Evolutionary conservation across 2,329 filamentous ascomycete genomes (phyloP), one percentile per base, ranked within the genome.

Genomic region (Orbilia blumenaviensis): DNA sequence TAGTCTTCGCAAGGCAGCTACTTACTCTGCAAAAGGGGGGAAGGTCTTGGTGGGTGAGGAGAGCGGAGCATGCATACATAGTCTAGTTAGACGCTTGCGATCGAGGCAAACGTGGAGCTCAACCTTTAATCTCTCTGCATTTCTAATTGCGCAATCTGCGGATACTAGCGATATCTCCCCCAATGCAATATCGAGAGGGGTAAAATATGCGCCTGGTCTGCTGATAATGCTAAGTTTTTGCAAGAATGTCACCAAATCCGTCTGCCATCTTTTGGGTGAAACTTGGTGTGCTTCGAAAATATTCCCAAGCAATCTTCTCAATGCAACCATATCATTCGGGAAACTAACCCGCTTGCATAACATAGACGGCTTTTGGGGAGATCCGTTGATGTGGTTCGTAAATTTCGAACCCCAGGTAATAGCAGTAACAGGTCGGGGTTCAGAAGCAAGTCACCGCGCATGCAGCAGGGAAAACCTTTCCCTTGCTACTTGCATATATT

Each of bases 381-480:
- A 62, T 71, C 66, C 66, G 36, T 71, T 48, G 66, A 62, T 71
- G 56, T 29, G 66, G 66, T 61, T 71, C 66, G 52, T 60, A 56
- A 29, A 60, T 36, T 58, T 58, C 23, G 48, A 67, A 46, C 52
- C 66, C 54, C 54, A 48, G 52, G 64, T 34, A 38, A 58, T 50
- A 69, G 5, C 23, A 52, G 36, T 14, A 72, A 66, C 36, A 66
- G 56, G 67, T 72, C 60, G 67, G 67, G 67, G 67, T 72, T 72
- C 60, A 72, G 60, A 72, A 72, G 71, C 71, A 64, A 75, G 71
- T 75, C 63, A 67, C 63, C 71, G 61, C 71, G 71, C 71, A 68
- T 75, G 71, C 71, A 68, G 71, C 71, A 75, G 58, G 44, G 56
- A 63, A 48, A 62, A 68, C 54, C 32, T 64, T 67, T 66, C 38